Percentiles rank a stretch among this genome's conserved stretches.
phyloP scores from a whole-genome alignment of 1,284 basidiomycete genomes.

The Sanghuangporus sanghuang region DNA sequence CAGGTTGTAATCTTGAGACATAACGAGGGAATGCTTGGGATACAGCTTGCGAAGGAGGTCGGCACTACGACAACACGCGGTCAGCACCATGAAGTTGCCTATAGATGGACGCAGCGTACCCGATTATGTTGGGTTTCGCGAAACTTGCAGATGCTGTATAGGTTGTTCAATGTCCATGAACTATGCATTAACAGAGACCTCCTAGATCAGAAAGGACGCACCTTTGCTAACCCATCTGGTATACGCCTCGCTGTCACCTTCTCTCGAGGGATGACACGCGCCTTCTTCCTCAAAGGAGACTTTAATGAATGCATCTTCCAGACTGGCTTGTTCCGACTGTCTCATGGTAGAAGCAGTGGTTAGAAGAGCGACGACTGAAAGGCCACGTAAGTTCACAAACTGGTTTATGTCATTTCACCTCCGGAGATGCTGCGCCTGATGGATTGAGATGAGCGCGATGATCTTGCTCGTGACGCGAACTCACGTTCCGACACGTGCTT shows the following conservation, averaged over 20 bases:
- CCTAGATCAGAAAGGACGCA: constrained; percentile 24
- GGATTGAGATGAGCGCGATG: background rate
- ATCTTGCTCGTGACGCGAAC: background rate
- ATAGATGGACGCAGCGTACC: constrained; percentile 31
- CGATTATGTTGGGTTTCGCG: constrained; percentile 37
- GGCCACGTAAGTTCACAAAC: background rate
- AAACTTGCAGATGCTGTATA: constrained; percentile 46
- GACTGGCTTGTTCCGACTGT: background rate
- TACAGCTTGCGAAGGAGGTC: constrained; percentile 51
- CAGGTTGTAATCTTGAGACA: constrained; percentile 42
- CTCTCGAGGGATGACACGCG: background rate
- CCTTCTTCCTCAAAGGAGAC: constrained; percentile 35
- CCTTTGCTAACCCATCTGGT: constrained; percentile 48
- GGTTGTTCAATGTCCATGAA: background rate
- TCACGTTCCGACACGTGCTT: no score
- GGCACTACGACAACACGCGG: constrained; percentile 31
- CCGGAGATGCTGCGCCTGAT: background rate
- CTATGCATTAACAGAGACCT: background rate
- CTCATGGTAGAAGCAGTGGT: background rate
- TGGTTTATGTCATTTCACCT: background rate
- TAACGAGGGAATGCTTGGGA: constrained; percentile 55
- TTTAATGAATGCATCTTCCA: constrained; percentile 46
- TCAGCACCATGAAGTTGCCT: background rate
- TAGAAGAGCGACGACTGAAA: background rate
- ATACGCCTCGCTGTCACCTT: constrained; percentile 10